These are phyloP conservation scores for Aspergillus calidoustus DNA, from an alignment of 2,329 filamentous ascomycete species.

Conservation along the genomic window DNA sequence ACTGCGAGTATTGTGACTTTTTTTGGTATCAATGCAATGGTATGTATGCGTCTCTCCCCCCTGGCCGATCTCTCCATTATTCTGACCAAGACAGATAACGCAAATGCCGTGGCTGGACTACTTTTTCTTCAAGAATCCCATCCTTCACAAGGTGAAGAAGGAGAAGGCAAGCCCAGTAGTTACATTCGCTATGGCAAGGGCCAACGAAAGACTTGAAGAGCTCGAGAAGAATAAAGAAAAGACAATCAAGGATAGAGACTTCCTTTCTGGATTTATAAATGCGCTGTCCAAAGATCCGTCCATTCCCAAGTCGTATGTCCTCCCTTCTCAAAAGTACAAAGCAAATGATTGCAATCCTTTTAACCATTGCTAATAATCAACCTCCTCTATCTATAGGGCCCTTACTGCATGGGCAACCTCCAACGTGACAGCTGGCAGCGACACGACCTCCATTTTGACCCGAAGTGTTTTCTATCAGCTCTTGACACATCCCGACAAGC, in stretches of 20 bases:
- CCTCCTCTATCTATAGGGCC: slow-evolving; percentile 10
- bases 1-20: not conserved
- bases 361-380: not conserved
- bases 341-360: no score
- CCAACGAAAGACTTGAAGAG: not conserved
- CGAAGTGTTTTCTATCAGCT: slow-evolving; percentile 33
- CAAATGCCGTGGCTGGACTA: slow-evolving; percentile 32
- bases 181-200: not conserved
- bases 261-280: not conserved
- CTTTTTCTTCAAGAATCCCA: slow-evolving; percentile 3
- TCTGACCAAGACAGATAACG: slow-evolving; percentile 24
- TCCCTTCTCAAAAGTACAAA: no score
- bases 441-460: slow-evolving; percentile 35
- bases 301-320: not conserved
- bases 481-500: slow-evolving; percentile 26
- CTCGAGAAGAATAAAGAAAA: not conserved
- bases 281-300: not conserved
- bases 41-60: not conserved
- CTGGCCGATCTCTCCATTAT: not conserved
- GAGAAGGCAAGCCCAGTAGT: not conserved
- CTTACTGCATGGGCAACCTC: slow-evolving; percentile 37
- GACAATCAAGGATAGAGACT: not conserved
- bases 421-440: slow-evolving; percentile 38
- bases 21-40: not conserved
- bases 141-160: not conserved